Evolutionary conservation across 306 rosid species (phyloP).

Genomic region (Sicyos baderoa): DNA sequence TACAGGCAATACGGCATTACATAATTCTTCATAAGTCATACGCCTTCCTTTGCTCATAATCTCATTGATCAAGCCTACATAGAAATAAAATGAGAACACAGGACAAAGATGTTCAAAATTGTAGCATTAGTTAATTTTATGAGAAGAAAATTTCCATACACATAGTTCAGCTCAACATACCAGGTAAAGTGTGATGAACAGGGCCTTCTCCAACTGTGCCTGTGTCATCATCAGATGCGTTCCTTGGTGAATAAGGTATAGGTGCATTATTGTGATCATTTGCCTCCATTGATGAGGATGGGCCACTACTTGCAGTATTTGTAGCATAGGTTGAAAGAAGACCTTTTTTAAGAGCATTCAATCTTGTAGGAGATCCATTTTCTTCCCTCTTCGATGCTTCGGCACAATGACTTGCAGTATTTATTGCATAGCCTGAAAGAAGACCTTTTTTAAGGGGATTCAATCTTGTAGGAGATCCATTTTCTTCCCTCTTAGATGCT

Average conservation of each 20-base stretch:
- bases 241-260: constrained; percentile 56
- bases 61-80: constrained; percentile 79
- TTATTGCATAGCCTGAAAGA: constrained; percentile 38
- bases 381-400: constrained; percentile 62
- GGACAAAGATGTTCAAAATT: constrained; percentile 10
- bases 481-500: constrained; percentile 53
- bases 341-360: constrained; percentile 34
- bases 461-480: constrained; percentile 38
- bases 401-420: constrained; percentile 42
- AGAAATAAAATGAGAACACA: constrained; percentile 26
- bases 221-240: constrained; percentile 71
- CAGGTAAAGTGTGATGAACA: constrained; percentile 85
- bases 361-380: constrained; percentile 37
- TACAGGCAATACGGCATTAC: constrained; percentile 90
- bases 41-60: constrained; percentile 93
- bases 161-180: constrained; percentile 32
- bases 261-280: constrained; percentile 55
- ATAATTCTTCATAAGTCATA: constrained; percentile 85
- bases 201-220: constrained; percentile 58
- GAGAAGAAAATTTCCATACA: neutral
- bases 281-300: constrained; percentile 57
- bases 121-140: neutral
- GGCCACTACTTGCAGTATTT: constrained; percentile 50
- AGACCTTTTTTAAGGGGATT: constrained; percentile 32
- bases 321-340: constrained; percentile 38